Base-by-base conservation (phyloP, 495 filamentous ascomycete genomes). In the Hypoxylon lenormandii region DNA sequence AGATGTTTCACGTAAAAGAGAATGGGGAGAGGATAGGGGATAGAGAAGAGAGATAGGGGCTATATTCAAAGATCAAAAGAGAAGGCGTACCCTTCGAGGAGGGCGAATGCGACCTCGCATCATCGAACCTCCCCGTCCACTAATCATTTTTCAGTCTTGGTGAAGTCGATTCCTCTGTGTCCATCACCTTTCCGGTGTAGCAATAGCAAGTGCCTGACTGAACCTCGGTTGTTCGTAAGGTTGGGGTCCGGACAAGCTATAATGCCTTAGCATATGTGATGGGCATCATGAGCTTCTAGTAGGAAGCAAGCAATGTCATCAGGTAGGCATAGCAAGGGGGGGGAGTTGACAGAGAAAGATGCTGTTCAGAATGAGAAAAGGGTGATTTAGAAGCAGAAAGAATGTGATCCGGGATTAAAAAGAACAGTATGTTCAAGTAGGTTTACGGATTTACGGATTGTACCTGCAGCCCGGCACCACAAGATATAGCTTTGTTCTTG, bases 41-140 rank as follows among this genome's bases (percentile, higher is more conserved):
- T 5, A 33, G n/a, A n/a, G n/a, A n/a, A n/a, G n/a, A n/a, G n/a
- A n/a, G 26, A 7, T 28, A 28, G 26, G 26, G 26, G 26, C 3
- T 3, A 33, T 33, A 33, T 19, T 26, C 23, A 2, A 26, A 26
- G 23, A 26, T 2, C 23, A 26, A 22, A 56, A 22, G 37, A 66
- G 21, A 38, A 52, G 63, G 84, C 85, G 78, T 83, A 93, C 91
- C 75, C 87, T 82, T 66, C 89, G 81, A 53, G 91, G 91, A 72
- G 90, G 89, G 58, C 90, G 80, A 59, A 94, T 93, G 74, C 86
- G 91, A 42, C 87, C 84, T 47, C 71, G 66, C 54, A 69, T 73
- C 52, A 68, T 69, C 23, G 88, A 87, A 76, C 89, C 76, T 56
- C 78, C 80, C 15, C 79, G 82, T 64, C 89, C 86, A 22, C 86